Conservation (phyloP, 768 basidiomycete species). For the Trametes elegans region DNA sequence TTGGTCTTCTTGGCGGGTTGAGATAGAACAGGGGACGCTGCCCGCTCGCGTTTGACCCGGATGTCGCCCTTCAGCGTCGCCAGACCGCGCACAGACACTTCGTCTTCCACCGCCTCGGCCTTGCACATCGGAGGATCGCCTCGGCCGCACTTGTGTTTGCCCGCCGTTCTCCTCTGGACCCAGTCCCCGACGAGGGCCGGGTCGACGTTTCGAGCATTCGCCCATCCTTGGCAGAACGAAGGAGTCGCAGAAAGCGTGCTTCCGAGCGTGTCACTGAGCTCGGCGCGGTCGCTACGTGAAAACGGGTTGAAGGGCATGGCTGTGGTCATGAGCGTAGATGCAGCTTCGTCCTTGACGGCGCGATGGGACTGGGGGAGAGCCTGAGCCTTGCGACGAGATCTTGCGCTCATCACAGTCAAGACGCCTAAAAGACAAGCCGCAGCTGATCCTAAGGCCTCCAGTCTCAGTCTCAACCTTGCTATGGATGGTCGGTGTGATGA, state of each 20-base stretch:
- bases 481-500: too few relatives aligned
- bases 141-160: neutral
- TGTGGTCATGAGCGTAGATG: too few relatives aligned
- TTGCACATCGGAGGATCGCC: neutral
- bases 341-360: too few relatives aligned
- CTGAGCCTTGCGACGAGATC: too few relatives aligned
- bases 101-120: neutral
- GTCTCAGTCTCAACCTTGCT: too few relatives aligned
- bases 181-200: slow-evolving; percentile 3
- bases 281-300: slow-evolving; percentile 1
- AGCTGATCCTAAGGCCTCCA: too few relatives aligned
- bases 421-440: too few relatives aligned
- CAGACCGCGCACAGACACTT: neutral
- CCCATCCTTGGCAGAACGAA: slow-evolving; percentile 1
- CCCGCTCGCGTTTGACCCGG: slow-evolving; percentile 19
- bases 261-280: neutral
- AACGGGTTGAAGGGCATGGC: neutral
- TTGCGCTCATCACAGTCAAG: too few relatives aligned
- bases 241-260: neutral
- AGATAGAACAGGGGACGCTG: slow-evolving; percentile 11
- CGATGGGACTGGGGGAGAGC: too few relatives aligned
- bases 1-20: slow-evolving; percentile 2
- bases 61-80: neutral
- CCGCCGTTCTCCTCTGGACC: neutral
- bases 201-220: neutral